These are phyloP conservation scores for Apophysomyces elegans DNA, from an alignment of 371 early-diverging fungal species.

Conservation along the genomic window DNA sequence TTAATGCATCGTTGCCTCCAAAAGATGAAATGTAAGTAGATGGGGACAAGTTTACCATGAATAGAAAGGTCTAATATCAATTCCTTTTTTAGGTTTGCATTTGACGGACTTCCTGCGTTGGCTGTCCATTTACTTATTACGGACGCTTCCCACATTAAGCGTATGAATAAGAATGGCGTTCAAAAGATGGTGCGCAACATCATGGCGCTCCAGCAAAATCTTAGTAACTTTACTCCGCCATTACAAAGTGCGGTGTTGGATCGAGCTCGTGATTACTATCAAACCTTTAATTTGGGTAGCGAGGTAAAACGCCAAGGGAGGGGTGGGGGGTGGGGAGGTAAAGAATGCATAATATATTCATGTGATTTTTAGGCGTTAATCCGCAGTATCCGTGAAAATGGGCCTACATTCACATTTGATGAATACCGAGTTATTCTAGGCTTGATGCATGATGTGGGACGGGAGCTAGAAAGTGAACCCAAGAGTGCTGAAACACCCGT, in stretches of 20 bases:
- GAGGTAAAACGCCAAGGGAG: constrained; percentile 39
- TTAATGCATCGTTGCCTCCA: constrained; percentile 66
- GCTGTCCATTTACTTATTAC: constrained; percentile 74
- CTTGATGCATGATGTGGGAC: constrained; percentile 45
- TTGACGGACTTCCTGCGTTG: constrained; percentile 80
- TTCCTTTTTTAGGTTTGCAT: constrained; percentile 62
- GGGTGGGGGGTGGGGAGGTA: too few species aligned
- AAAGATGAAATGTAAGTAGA: constrained; percentile 61
- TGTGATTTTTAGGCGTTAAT: constrained; percentile 32
- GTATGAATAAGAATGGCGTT: constrained; percentile 75
- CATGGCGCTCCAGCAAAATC: constrained; percentile 84
- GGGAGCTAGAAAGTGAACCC: constrained; percentile 27
- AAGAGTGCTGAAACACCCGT: constrained; percentile 15
- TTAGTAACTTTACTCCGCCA: constrained; percentile 75
- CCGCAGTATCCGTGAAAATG: constrained; percentile 45
- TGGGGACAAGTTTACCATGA: too few species aligned
- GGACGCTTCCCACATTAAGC: constrained; percentile 74
- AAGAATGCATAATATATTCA: too few species aligned
- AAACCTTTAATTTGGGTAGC: constrained; percentile 65
- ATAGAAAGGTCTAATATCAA: too few species aligned
- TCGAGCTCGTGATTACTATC: constrained; percentile 74
- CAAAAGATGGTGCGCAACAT: constrained; percentile 84
- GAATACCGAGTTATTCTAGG: constrained; percentile 52
- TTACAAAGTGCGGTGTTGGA: constrained; percentile 74
- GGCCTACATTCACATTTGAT: constrained; percentile 52